Evolutionary conservation across 257 asterid genomes (phyloP), one percentile per base, ranked within the genome.

Genomic region (Prunella vulgaris): DNA sequence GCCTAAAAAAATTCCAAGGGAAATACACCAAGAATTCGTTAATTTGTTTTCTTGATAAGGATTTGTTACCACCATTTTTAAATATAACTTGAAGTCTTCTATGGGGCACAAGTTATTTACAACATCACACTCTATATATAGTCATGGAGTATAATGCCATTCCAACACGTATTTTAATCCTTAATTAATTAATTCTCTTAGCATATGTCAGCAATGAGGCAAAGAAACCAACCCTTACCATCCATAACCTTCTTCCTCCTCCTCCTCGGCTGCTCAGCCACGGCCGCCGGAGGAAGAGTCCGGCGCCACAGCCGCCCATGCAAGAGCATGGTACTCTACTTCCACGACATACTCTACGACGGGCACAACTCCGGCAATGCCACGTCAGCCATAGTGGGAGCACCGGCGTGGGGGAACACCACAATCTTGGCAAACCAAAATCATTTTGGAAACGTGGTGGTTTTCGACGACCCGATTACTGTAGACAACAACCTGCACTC

Each of bases 401-500:
- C 92, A 0, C 98, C 96, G 0, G 78, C 78, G 0, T 83, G 95
- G 95, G 93, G 87, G 0, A 86, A 85, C 84, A 77, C 22, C 25
- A 89, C 94, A 3, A 78, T 78, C 1, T 14, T 92, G 46, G 82
- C 88, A 0, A 30, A 27, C 0, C 85, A 77, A 10, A 69, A 52
- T 60, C 81, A 84, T 22, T 92, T 85, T 14, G 98, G 98, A 0
- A 65, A 89, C 69, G 48, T 92, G 42, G 86, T 87, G 1, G 81
- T 89, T 2, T 92, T 92, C 53, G 92, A 92, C 48, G 96, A 92
- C 38, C 96, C 98, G 8, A 83, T 92, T 3, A 92, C 98, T 0
- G 1, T 83, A 8, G 96, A 89, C 70, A 87, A 87, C 76, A 80
- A 89, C 13, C 69, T 89, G 21, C 88, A 78, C 12, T 89, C 98